These are phyloP conservation scores for Saccharomycopsis fermentans DNA, from an alignment of 805 yeast species.

Conservation along the genomic window DNA sequence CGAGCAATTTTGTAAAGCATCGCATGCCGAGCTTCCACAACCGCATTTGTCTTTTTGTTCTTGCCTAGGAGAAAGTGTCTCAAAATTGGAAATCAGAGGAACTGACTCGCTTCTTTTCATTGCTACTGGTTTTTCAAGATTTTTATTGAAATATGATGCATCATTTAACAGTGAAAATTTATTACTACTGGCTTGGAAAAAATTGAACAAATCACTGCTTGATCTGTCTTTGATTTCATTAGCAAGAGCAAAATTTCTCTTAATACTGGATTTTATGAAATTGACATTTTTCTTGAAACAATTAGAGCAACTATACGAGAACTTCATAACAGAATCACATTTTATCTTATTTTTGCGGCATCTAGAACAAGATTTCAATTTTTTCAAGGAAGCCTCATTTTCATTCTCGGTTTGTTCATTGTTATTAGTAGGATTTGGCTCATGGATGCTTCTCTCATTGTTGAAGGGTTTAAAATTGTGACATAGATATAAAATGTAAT, in stretches of 20 bases:
- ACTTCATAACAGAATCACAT: conserved; percentile 17
- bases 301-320: conserved; percentile 16
- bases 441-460: neutral
- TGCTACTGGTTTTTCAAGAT: neutral
- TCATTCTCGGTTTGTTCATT: neutral
- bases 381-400: conserved; percentile 7
- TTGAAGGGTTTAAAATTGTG: conserved; percentile 9
- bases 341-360: conserved; percentile 18
- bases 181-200: neutral
- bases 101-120: conserved; percentile 1
- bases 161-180: neutral
- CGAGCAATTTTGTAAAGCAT: neutral
- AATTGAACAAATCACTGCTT: neutral
- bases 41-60: conserved; percentile 1
- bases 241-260: neutral
- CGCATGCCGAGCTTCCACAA: neutral
- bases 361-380: conserved; percentile 18
- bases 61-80: neutral
- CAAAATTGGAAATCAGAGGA: neutral
- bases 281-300: conserved; percentile 18
- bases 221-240: neutral
- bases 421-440: neutral
- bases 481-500: conserved; percentile 15
- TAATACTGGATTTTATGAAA: conserved; percentile 4
- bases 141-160: neutral